Evolutionary conservation across 179 eudicot species (phyloP).

Genomic region (Heliamphora pulchella): DNA sequence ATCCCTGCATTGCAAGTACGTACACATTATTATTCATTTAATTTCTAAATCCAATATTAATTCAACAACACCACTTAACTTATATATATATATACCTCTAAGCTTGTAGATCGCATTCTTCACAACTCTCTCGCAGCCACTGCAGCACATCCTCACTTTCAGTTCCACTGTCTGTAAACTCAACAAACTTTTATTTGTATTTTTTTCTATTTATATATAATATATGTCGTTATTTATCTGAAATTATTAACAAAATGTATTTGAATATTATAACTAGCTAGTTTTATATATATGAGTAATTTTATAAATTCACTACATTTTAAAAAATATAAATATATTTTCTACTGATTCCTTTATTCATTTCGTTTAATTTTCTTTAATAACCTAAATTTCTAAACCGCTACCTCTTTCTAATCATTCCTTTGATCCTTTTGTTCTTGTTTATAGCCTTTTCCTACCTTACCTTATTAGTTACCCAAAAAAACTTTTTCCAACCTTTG

Average conservation of each 20-base stretch:
- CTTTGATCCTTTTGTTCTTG: constrained; percentile 13
- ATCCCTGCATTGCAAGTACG: constrained; percentile 68
- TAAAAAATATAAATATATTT: background rate
- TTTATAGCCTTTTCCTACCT: background rate
- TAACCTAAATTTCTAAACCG: background rate
- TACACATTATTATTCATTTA: too few species aligned
- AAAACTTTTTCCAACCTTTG: background rate
- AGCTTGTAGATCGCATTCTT: constrained; percentile 72
- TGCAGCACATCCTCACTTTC: constrained; percentile 93
- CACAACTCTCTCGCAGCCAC: constrained; percentile 87
- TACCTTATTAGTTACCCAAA: background rate
- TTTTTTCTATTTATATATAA: too few species aligned
- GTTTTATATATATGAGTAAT: too few species aligned
- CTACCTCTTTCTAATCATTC: background rate
- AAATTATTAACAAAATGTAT: too few species aligned
- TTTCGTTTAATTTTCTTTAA: background rate
- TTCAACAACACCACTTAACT: too few species aligned
- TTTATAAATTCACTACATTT: too few species aligned
- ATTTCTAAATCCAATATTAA: too few species aligned
- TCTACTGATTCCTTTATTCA: constrained; percentile 16
- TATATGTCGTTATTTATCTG: too few species aligned
- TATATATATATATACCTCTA: constrained; percentile 71
- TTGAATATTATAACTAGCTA: too few species aligned
- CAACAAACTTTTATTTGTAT: background rate
- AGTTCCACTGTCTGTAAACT: constrained; percentile 73